Evolutionary conservation across 805 yeast genomes (phyloP).

Genomic region (Kuraishia hungarica): DNA sequence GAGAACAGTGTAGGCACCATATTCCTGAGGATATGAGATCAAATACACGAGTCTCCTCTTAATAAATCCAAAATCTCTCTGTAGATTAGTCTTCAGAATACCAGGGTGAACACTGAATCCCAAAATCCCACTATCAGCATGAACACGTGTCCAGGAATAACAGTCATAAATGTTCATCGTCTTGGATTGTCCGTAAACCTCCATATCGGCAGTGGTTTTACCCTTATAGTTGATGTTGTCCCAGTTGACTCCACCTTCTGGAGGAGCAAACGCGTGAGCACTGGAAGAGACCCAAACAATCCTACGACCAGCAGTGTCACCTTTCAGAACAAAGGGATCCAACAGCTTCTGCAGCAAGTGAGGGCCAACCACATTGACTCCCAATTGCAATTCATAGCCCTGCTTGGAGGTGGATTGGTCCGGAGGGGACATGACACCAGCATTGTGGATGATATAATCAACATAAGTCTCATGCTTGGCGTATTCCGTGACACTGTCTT

Average conservation of each 20-base stretch:
- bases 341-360: constrained; percentile 31
- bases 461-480: constrained; percentile 16
- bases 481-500: constrained; percentile 24
- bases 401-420: constrained; percentile 26
- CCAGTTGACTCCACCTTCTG: constrained; percentile 9
- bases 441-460: constrained; percentile 32
- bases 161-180: constrained; percentile 26
- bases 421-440: constrained; percentile 35
- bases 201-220: not conserved
- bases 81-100: not conserved
- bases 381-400: constrained; percentile 37
- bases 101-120: constrained; percentile 7
- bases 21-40: constrained; percentile 1
- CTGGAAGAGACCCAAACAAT: constrained; percentile 37
- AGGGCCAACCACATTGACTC: constrained; percentile 38
- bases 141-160: constrained; percentile 19
- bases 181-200: constrained; percentile 24
- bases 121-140: constrained; percentile 1
- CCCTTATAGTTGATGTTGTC: constrained; percentile 1
- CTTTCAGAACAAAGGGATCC: constrained; percentile 25
- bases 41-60: not conserved
- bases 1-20: constrained; percentile 29
- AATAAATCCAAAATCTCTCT: not conserved
- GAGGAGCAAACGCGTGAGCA: constrained; percentile 16
- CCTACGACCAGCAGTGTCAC: constrained; percentile 20